Base-by-base conservation (phyloP, 2,329 filamentous ascomycete species). In the Berkeleyomyces rouxiae region DNA sequence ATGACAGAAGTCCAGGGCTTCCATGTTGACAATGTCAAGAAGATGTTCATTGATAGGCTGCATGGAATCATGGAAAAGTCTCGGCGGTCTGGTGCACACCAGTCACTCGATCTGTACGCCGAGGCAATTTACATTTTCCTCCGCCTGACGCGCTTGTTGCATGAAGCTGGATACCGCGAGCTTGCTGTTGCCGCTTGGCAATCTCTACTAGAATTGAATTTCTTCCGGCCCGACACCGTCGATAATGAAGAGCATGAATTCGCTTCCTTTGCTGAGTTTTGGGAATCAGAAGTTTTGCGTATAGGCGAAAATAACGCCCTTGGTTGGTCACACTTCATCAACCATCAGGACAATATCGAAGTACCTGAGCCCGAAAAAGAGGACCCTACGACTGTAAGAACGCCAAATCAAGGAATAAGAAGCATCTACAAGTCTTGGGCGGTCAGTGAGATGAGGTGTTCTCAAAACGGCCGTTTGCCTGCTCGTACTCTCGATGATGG, bases 161-260 rank as follows among this genome's bases (percentile, higher is more conserved):
- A 83, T 53, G 86, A 95, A 69, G 78, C 87, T 55, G 92, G 92
- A 0, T 96, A 87, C 69, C 76, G 78, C 53, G 92, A 96, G 70
- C 76, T 88, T 39, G 85, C 89, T 1, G 76, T 88, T 2, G 89
- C 85, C 7, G 78, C 86, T 4, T 96, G 92, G 90, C 92, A 97
- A 73, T 87, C 83, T 4, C 68, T 87, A 0, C 73, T 96, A 0
- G 92, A 96, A 69, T 76, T 86, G 61, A 83, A 82, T 16, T 80
- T 90, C 64, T 83, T 82, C 57, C 76, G 77, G 2, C 83, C 87
- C 2, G 55, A 11, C 40, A 7, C 7, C 16, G 13, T n/a, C 2
- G 62, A 68, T n/a, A 57, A 68, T 47, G 66, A 68, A 1, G 61
- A 68, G 51, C 5, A 55, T 39, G n/a, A 31, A n/a, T 13, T 55